Evolutionary conservation across 2,329 filamentous ascomycete species (phyloP), one percentile per base, ranked within the genome.

Genomic region (Aschersonia sp.): DNA sequence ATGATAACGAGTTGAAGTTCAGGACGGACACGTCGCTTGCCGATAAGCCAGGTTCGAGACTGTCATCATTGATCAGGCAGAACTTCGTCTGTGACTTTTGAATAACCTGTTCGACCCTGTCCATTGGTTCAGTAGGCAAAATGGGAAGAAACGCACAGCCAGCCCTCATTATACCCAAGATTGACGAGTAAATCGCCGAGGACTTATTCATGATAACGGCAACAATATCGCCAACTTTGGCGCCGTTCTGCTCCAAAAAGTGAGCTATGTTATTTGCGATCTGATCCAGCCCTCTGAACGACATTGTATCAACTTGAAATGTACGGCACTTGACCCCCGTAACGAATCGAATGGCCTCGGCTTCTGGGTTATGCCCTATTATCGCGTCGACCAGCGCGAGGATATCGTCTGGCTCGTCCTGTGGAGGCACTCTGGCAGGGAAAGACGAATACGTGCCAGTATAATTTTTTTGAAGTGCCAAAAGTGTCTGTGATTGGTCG

Each of bases 131-230:
- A n/a, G 75, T 78, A 1, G 85, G 84, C 1, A 86, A 72, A 4
- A 94, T 70, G 0, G 88, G 87, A n/a, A 94, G 65, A 57, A 94
- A 92, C 5, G 81, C 86, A 56, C 80, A 82, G 6, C 87, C 86
- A 4, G 78, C 68, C 57, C 94, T 94, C 32, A 87, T 62, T 29
- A 82, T 74, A 1, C 79, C 88, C 31, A 95, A 68, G 30, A 94
- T 85, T 0, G 80, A 73, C 31, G 81, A 70, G 57, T 94, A 94
- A 0, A 94, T 65, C 30, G 79, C 62, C 1, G 79, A 61, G 0
- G 82, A 89, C 59, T 92, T 94, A 29, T 89, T 77, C 75, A 94
- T 82, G 44, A 83, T 70, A 43, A 94, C 75, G 35, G 80, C 81
- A n/a, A 94, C 69, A 7, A 86, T 65, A 12, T 78, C 70, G 5